Base-by-base conservation (phyloP, 2,329 filamentous ascomycete genomes). In the Penicillium sumatraense region DNA sequence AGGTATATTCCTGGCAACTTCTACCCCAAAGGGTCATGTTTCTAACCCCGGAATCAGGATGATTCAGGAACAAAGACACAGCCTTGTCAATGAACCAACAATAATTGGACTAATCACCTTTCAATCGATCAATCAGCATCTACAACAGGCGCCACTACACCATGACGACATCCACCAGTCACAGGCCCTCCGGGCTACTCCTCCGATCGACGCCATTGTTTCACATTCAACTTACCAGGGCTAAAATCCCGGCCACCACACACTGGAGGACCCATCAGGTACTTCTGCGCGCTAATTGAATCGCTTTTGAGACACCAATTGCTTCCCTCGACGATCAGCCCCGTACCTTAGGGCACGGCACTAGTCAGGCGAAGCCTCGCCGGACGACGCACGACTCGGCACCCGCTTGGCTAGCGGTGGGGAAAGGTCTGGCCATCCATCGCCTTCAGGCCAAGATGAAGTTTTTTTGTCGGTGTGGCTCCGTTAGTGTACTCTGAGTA, bases 151-250 rank as follows among this genome's bases (percentile, higher is more conserved):
- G 42, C 42, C 42, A 46, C 42, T 16, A 11, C 42, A n/a, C n/a
- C n/a, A 46, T 46, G 42, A 46, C 42, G 42, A 46, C 42, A 46
- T 31, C 42, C 42, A 9, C 42, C 42, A 46, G 26, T 46, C 26
- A 46, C 26, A 46, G 9, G 2, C 4, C 6, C 2, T 46, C 42
- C 42, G 42, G 42, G 4, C 26, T 21, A 1, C 18, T 46, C 42
- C 21, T 46, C 42, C 42, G 42, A 46, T 46, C 42, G 42, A 46
- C 42, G 42, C 42, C 42, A 46, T 46, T 46, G 42, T 46, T 46
- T 46, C 42, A 46, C 42, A 29, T 21, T 44, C 8, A 8, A 24
- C 38, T 42, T 23, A 9, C 21, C 11, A 44, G 40, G 40, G 40
- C 16, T 10, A 26, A n/a, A 44, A 4, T 44, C 24, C 6, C 40